Evolutionary conservation across 192 early-diverging fungal genomes (phyloP).

Genomic region (Coemansia asiatica): DNA sequence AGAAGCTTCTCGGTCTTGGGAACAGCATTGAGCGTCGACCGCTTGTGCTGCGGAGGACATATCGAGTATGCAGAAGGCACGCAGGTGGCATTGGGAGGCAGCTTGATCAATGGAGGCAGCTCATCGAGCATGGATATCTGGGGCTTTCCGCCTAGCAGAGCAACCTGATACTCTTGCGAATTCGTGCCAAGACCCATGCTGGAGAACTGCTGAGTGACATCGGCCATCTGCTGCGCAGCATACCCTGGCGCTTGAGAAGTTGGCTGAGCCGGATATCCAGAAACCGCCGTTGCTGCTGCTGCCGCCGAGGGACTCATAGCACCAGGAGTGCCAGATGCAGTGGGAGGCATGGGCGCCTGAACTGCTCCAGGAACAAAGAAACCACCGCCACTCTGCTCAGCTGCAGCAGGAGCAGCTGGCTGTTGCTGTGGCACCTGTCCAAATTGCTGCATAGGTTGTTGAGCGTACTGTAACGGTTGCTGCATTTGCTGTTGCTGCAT

Average conservation of each 20-base stretch:
- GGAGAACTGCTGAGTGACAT: slow-evolving; percentile 43
- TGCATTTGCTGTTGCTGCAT: slow-evolving; percentile 23
- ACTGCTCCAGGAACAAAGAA: slow-evolving; percentile 51
- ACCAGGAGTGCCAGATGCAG: slow-evolving; percentile 6
- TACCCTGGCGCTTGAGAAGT: slow-evolving; percentile 7
- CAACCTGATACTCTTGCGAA: slow-evolving; percentile 30
- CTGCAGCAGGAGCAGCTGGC: slow-evolving; percentile 5
- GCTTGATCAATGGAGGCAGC: slow-evolving; percentile 36
- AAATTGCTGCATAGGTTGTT: slow-evolving; percentile 5
- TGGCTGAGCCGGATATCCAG: slow-evolving; percentile 12
- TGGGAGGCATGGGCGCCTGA: slow-evolving; percentile 17
- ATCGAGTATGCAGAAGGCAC: slow-evolving; percentile 57
- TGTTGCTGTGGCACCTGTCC: slow-evolving; percentile 3
- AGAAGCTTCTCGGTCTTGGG: slow-evolving; percentile 80
- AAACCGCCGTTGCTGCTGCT: neutral
- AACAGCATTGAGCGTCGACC: slow-evolving; percentile 86
- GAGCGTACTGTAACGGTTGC: slow-evolving; percentile 13
- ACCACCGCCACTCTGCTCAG: slow-evolving; percentile 31
- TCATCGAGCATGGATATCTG: slow-evolving; percentile 42
- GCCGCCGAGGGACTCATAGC: neutral
- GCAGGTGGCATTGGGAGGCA: slow-evolving; percentile 44
- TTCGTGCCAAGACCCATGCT: slow-evolving; percentile 41
- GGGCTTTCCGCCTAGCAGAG: slow-evolving; percentile 44
- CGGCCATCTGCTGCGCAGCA: slow-evolving; percentile 22
- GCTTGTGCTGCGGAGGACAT: slow-evolving; percentile 78